Percentiles rank a stretch among this genome's conserved stretches.
Conservation (phyloP, 1,284 basidiomycete species). For the Stygiomarasmius scandens region DNA sequence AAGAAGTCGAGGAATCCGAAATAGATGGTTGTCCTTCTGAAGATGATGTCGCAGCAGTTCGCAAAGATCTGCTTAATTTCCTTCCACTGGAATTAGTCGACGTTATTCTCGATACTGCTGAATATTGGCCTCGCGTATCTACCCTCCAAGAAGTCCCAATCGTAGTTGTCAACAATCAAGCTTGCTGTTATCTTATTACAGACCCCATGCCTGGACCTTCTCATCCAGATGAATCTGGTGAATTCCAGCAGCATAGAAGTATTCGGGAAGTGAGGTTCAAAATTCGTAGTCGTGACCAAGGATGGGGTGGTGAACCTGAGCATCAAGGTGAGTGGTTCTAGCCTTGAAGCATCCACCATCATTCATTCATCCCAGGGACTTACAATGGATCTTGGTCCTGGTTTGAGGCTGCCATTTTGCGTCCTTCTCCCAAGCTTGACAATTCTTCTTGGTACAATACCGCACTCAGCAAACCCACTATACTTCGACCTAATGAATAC, state of each 20-base stretch:
- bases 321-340: conserved; percentile 6
- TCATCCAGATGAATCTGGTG: conserved; percentile 1
- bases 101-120: conserved; percentile 28
- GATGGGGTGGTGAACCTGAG: conserved; percentile 29
- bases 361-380: conserved; percentile 20
- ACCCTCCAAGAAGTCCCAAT: not conserved
- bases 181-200: conserved; percentile 36
- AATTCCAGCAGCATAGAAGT: conserved; percentile 3
- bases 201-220: conserved; percentile 25
- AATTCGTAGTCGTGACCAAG: conserved; percentile 33
- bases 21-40: conserved; percentile 19
- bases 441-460: conserved; percentile 2
- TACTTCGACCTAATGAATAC: not conserved
- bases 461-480: not conserved
- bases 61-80: conserved; percentile 17
- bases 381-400: conserved; percentile 33
- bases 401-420: conserved; percentile 34
- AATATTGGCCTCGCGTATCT: conserved; percentile 30
- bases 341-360: conserved; percentile 13
- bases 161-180: conserved; percentile 22
- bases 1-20: too few relatives aligned
- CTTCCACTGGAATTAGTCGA: conserved; percentile 32
- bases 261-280: conserved; percentile 27
- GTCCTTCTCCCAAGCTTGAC: conserved; percentile 2
- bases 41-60: conserved; percentile 23